Conservation (phyloP, 2,329 filamentous ascomycete genomes). For the Aspergillus awamori region DNA sequence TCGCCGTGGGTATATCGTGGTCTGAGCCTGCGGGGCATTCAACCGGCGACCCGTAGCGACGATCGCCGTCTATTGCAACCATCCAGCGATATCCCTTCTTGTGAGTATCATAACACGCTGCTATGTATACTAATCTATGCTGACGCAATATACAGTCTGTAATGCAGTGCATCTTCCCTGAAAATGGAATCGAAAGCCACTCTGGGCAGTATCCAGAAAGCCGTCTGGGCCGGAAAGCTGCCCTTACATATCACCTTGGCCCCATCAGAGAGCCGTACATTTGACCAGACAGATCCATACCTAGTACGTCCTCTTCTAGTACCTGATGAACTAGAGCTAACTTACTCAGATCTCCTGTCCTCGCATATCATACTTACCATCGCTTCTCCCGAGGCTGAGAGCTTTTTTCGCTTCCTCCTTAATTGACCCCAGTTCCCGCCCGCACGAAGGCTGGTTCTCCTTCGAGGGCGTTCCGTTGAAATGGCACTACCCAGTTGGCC, state of each 20-base stretch:
- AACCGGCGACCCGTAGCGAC: neutral
- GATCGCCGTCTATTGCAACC: neutral
- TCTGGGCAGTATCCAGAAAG: conserved; percentile 42
- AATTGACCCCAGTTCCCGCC: conserved; percentile 58
- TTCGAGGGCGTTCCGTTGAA: conserved; percentile 70
- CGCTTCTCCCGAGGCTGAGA: conserved; percentile 64
- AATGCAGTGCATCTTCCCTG: neutral
- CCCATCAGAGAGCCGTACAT: conserved; percentile 62
- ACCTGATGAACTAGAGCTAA: neutral
- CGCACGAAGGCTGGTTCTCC: conserved; percentile 64
- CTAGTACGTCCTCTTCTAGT: conserved; percentile 46
- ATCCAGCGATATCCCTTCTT: neutral
- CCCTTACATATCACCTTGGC: conserved; percentile 63
- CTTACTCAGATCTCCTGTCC: conserved; percentile 59
- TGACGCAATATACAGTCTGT: neutral
- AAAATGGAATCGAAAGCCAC: conserved; percentile 34
- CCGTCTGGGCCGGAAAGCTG: conserved; percentile 62
- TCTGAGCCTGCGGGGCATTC: neutral
- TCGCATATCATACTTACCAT: conserved; percentile 69
- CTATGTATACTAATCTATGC: neutral
- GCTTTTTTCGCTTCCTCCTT: conserved; percentile 63
- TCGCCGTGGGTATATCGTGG: neutral
- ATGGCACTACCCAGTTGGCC: conserved; percentile 71
- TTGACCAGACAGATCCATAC: conserved; percentile 63
- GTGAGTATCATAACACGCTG: neutral